Percentiles rank a stretch among this genome's conserved stretches.
phyloP scores from a whole-genome alignment of 306 rosid genomes.

The Dryas drummondii region DNA sequence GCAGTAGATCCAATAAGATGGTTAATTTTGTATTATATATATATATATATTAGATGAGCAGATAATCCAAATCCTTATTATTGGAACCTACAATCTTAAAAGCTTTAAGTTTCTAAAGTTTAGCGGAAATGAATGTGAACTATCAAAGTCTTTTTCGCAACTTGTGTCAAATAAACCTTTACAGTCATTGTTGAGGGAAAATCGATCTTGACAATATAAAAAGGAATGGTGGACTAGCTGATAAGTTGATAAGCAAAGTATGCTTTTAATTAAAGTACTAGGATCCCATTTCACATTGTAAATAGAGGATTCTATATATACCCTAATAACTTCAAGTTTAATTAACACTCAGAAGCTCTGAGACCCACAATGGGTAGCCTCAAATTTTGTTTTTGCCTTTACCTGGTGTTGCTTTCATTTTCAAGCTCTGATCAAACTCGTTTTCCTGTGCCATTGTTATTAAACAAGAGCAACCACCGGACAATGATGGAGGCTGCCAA shows the following conservation, averaged over 20 bases:
- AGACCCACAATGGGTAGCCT: background rate
- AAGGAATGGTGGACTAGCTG: too few relatives aligned
- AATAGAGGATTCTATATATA: background rate
- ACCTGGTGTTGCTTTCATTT: conserved; percentile 10
- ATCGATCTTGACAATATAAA: too few relatives aligned
- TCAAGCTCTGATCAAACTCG: conserved; percentile 23
- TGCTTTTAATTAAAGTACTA: background rate
- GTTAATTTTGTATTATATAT: too few relatives aligned
- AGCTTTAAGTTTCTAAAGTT: too few relatives aligned
- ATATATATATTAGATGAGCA: too few relatives aligned
- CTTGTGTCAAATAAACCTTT: too few relatives aligned
- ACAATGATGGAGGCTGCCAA: conserved; percentile 23
- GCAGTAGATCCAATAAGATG: too few relatives aligned
- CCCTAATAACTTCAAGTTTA: too few relatives aligned
- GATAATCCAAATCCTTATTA: too few relatives aligned
- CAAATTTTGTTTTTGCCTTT: conserved; percentile 9
- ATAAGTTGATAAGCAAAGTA: background rate
- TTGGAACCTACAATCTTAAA: too few relatives aligned
- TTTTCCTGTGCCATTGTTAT: background rate
- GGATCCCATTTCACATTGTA: background rate
- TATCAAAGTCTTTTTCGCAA: too few relatives aligned
- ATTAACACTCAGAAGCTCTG: background rate
- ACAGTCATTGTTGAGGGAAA: too few relatives aligned
- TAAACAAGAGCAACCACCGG: background rate
- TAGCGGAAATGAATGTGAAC: background rate